These are phyloP conservation scores for Macroventuria anomochaeta DNA, from an alignment of 2,329 filamentous ascomycete genomes.

Conservation along the genomic window DNA sequence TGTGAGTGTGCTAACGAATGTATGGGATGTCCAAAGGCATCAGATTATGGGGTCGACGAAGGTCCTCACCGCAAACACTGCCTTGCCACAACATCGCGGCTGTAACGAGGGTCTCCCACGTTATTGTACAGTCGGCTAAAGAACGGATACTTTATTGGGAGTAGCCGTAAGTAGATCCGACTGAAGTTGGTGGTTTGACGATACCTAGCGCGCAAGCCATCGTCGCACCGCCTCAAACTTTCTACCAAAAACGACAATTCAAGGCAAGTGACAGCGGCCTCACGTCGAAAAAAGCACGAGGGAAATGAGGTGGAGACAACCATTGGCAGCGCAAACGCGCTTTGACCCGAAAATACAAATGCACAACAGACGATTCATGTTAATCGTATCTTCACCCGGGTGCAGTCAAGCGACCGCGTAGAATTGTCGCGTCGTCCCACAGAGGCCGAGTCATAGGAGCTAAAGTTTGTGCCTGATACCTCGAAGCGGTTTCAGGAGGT, in stretches of 20 bases:
- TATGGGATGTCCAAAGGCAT: constrained; percentile 20
- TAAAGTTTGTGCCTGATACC: constrained; percentile 25
- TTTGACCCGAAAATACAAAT: background rate
- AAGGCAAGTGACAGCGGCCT: constrained; percentile 21
- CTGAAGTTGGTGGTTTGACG: constrained; percentile 35
- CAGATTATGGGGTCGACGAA: constrained; percentile 19
- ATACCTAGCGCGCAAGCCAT: constrained; percentile 30
- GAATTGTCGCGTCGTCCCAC: background rate
- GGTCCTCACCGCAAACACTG: constrained; percentile 25
- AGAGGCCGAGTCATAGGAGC: constrained; percentile 26
- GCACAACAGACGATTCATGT: constrained; percentile 1
- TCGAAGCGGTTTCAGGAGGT: constrained; percentile 32
- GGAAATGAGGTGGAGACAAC: constrained; percentile 17
- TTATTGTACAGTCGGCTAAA: constrained; percentile 34
- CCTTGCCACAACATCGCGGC: constrained; percentile 27
- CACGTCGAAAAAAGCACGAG: constrained; percentile 8
- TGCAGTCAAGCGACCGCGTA: constrained; percentile 6
- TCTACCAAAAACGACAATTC: constrained; percentile 19
- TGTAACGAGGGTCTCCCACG: constrained; percentile 24
- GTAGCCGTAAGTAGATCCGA: constrained; percentile 28
- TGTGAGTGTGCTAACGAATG: constrained; percentile 24
- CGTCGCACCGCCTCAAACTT: constrained; percentile 33
- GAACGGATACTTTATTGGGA: constrained; percentile 35
- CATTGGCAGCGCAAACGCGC: constrained; percentile 7
- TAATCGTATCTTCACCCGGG: background rate